A percentile compares a stretch with the other conserved stretches of the same genome.
These are phyloP conservation scores for Sclerotinia nivalis DNA, from an alignment of 2,329 filamentous ascomycete genomes.

Conservation along the genomic window DNA sequence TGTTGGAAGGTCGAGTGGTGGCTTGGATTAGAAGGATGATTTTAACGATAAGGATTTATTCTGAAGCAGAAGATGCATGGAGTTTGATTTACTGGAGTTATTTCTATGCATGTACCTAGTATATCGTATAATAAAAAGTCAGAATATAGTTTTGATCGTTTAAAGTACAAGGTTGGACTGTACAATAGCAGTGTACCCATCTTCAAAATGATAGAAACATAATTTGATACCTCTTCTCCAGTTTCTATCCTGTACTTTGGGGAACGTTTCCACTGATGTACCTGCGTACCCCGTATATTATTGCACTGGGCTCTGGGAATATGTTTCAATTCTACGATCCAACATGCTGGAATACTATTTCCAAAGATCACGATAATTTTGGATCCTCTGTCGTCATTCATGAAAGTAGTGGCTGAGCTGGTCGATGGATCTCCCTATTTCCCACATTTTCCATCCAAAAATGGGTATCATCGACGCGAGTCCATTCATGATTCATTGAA, in stretches of 20 bases:
- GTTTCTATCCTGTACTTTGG: background rate
- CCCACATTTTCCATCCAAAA: background rate
- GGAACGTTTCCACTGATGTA: conserved; percentile 5
- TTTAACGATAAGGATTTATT: background rate
- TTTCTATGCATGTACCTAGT: background rate
- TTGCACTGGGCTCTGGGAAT: background rate
- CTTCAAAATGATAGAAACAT: background rate
- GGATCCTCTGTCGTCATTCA: background rate
- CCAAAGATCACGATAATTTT: background rate
- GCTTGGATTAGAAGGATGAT: conserved; percentile 10
- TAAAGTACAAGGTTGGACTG: too few relatives aligned
- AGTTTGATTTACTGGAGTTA: background rate
- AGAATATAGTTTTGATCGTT: too few relatives aligned
- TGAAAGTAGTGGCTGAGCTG: background rate
- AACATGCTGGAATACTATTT: background rate
- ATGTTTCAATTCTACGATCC: background rate
- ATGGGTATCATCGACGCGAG: conserved; percentile 8
- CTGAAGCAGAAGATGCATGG: background rate
- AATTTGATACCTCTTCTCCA: background rate
- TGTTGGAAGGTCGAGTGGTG: background rate
- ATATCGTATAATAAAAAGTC: background rate
- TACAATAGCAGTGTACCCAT: background rate
- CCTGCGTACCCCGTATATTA: background rate
- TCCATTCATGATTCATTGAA: background rate
- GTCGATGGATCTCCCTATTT: background rate